Percentiles rank a stretch among this genome's conserved stretches.
Evolutionary conservation across 495 filamentous ascomycete species (phyloP).

Genomic region (Penicillium soppii): DNA sequence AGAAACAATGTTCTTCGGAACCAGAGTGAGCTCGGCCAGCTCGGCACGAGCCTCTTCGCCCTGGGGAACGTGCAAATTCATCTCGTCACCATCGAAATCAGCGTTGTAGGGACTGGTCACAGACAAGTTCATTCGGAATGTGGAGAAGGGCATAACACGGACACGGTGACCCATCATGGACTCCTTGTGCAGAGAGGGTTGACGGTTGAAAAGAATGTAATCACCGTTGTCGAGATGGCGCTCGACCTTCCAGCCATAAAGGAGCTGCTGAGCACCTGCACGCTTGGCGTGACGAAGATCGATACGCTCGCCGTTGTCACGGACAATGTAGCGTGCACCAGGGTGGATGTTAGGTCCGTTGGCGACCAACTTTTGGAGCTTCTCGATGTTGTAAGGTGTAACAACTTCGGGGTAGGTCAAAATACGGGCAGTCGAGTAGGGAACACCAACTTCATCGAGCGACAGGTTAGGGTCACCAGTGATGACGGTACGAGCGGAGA

Average conservation of each 20-base stretch:
- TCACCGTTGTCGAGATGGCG: constrained; percentile 93
- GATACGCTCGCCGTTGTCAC: constrained; percentile 86
- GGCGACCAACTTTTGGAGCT: constrained; percentile 80
- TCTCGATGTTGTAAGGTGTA: constrained; percentile 95
- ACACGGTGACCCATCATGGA: constrained; percentile 99
- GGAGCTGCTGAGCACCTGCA: constrained; percentile 74
- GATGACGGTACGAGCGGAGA: constrained; percentile 98
- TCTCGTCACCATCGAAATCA: constrained; percentile 99
- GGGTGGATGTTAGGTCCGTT: constrained; percentile 95
- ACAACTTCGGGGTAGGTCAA: constrained; percentile 97
- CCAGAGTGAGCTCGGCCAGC: constrained; percentile 89
- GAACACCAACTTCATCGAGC: constrained; percentile 94
- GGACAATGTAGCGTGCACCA: constrained; percentile 92
- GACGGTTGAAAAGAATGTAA: constrained; percentile 98
- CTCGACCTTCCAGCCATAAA: constrained; percentile 98
- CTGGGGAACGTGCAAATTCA: constrained; percentile 99
- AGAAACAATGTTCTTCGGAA: constrained; percentile 95
- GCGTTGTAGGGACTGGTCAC: constrained; percentile 99
- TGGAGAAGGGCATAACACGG: constrained; percentile 97
- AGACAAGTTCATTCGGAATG: constrained; percentile 93
- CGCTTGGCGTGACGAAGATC: constrained; percentile 90
- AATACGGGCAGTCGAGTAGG: constrained; percentile 80
- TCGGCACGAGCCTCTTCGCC: constrained; percentile 94
- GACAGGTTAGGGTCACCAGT: constrained; percentile 97
- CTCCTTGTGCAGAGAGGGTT: constrained; percentile 98